Conservation (phyloP, 2,329 filamentous ascomycete genomes). For the Sordariomycetes sp. region DNA sequence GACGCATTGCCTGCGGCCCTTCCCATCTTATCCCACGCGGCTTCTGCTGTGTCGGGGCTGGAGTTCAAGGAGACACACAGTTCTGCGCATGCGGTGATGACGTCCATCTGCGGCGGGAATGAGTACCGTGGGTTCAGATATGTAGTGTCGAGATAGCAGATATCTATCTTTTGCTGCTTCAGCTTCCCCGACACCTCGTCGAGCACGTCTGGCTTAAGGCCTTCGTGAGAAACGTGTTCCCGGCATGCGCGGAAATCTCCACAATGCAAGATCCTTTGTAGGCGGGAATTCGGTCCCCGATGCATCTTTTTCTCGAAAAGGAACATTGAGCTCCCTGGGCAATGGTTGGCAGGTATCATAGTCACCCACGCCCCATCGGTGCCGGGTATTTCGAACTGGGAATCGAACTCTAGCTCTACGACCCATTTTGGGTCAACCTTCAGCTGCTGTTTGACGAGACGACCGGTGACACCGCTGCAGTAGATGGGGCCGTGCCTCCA, state of each 20-base stretch:
- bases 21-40: constrained; percentile 25
- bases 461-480: constrained; percentile 84
- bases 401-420: constrained; percentile 73
- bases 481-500: constrained; percentile 96
- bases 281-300: constrained; percentile 41
- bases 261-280: constrained; percentile 81
- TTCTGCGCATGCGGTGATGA: constrained; percentile 76
- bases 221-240: constrained; percentile 68
- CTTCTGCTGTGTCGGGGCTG: constrained; percentile 37
- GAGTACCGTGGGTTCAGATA: constrained; percentile 94
- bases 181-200: constrained; percentile 59
- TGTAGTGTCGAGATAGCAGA: constrained; percentile 94
- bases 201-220: constrained; percentile 61
- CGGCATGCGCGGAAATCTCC: constrained; percentile 90
- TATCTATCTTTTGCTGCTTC: constrained; percentile 77
- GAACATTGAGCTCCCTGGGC: constrained; percentile 86
- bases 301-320: constrained; percentile 71
- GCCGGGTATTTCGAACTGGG: constrained; percentile 62
- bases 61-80: constrained; percentile 70
- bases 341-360: constrained; percentile 95
- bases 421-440: constrained; percentile 79
- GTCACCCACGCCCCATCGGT: constrained; percentile 78
- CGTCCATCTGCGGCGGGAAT: constrained; percentile 79
- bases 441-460: constrained; percentile 76
- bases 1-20: constrained; percentile 18